Conservation (phyloP, 1,139 yeast genomes). For the Yamadazyma buinensis region DNA sequence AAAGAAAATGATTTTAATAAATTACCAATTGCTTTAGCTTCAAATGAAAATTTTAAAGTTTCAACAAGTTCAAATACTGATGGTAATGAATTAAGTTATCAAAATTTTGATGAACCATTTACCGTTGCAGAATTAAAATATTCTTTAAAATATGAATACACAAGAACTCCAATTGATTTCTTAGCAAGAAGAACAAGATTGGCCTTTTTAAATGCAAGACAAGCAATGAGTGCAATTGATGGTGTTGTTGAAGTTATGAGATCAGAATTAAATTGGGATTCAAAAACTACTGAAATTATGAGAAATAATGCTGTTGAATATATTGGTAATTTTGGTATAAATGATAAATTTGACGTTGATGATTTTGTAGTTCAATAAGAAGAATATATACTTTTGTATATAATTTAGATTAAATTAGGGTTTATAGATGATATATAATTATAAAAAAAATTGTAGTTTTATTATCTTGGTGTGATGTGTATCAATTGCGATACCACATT, state of each 20-base stretch:
- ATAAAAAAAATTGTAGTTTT: too few relatives aligned
- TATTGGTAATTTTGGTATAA: slow-evolving; percentile 59
- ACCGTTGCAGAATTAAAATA: slow-evolving; percentile 89
- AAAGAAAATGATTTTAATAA: slow-evolving; percentile 49
- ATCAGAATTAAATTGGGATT: slow-evolving; percentile 72
- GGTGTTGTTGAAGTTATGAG: slow-evolving; percentile 86
- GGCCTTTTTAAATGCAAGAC: slow-evolving; percentile 87
- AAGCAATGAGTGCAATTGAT: slow-evolving; percentile 77
- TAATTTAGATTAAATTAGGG: slow-evolving; percentile 1
- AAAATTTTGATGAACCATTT: slow-evolving; percentile 76
- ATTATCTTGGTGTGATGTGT: too few relatives aligned
- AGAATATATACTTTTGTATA: slow-evolving; percentile 8
- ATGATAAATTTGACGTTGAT: slow-evolving; percentile 34
- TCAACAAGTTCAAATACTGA: slow-evolving; percentile 29
- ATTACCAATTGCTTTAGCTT: slow-evolving; percentile 62
- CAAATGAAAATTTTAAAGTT: slow-evolving; percentile 31
- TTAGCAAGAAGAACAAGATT: slow-evolving; percentile 91
- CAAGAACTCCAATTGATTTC: slow-evolving; percentile 86
- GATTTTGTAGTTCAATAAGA: slow-evolving; percentile 21
- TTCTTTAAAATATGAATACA: slow-evolving; percentile 78
- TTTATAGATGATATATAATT: too few relatives aligned
- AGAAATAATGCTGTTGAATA: slow-evolving; percentile 49
- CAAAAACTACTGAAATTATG: slow-evolving; percentile 55
- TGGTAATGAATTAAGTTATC: slow-evolving; percentile 39
- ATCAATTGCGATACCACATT: too few relatives aligned